phyloP scores from a whole-genome alignment of 2,329 filamentous ascomycete species.

The Amauroascus verrucosus region DNA sequence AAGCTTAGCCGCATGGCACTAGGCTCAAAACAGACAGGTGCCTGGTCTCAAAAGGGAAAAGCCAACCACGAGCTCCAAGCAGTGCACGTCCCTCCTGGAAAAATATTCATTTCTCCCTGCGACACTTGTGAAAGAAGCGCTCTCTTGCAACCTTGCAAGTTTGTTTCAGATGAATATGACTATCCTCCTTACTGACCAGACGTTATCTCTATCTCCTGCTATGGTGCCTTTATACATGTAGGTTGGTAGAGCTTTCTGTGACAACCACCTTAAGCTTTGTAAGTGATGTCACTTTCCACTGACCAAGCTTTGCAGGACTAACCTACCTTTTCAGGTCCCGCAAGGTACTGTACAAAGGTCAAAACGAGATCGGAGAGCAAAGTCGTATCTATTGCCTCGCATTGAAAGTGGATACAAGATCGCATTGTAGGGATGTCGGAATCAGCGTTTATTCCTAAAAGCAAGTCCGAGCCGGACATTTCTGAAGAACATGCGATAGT shows the following conservation, averaged over 20 bases:
- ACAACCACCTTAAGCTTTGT: constrained; percentile 4
- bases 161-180: background rate
- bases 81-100: constrained; percentile 14
- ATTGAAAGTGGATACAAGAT: no score
- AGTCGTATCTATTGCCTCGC: background rate
- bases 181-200: background rate
- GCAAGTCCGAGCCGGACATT: constrained; percentile 20
- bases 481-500: constrained; percentile 15
- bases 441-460: constrained; percentile 18
- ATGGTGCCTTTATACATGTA: background rate
- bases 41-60: background rate
- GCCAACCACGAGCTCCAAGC: constrained; percentile 14
- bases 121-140: background rate
- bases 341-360: background rate
- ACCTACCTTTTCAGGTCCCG: background rate
- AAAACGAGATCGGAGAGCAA: background rate
- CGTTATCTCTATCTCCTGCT: background rate
- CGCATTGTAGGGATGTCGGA: no score
- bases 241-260: background rate
- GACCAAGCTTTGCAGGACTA: background rate
- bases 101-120: background rate
- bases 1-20: background rate
- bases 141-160: no score
- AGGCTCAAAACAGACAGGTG: background rate
- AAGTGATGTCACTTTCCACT: constrained; percentile 4